Percentiles rank a stretch among this genome's conserved stretches.
phyloP scores from a whole-genome alignment of 2,329 filamentous ascomycete genomes.

The Geosmithia putterillii region DNA sequence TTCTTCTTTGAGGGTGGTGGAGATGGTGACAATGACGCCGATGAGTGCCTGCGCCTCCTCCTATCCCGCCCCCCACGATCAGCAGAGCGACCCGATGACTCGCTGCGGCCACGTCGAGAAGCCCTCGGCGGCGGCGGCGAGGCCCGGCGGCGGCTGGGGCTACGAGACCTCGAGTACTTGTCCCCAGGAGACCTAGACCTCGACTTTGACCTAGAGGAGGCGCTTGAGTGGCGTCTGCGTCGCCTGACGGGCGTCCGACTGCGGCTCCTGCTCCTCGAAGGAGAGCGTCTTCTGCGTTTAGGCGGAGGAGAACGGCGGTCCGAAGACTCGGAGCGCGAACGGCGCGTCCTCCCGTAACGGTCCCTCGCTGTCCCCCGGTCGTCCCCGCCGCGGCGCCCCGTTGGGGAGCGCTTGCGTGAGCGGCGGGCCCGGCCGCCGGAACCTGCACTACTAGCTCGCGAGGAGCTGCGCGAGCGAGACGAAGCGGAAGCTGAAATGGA shows the following conservation, averaged over 20 bases:
- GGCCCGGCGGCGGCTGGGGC: conserved; percentile 13
- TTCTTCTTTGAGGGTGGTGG: conserved; percentile 34
- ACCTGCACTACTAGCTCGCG: no score
- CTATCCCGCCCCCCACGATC: conserved; percentile 10
- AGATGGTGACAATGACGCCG: conserved; percentile 29
- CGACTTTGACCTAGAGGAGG: conserved; percentile 21
- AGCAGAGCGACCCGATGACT: conserved; percentile 5
- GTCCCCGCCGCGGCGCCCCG: conserved; percentile 10
- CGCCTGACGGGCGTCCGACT: conserved; percentile 33
- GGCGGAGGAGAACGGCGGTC: conserved; percentile 26
- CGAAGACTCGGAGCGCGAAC: conserved; percentile 23
- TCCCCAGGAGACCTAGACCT: conserved; percentile 5
- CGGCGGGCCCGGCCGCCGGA: no score
- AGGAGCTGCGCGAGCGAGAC: conserved; percentile 20
- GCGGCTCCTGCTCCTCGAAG: conserved; percentile 35
- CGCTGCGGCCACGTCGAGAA: conserved; percentile 5
- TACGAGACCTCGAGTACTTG: conserved; percentile 11
- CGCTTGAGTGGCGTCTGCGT: conserved; percentile 20
- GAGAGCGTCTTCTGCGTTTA: conserved; percentile 38
- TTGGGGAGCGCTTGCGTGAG: conserved; percentile 26
- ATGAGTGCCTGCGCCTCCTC: conserved; percentile 39
- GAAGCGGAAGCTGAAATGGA: conserved; percentile 21
- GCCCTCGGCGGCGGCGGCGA: conserved; percentile 16
- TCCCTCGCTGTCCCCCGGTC: conserved; percentile 8
- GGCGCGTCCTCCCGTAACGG: conserved; percentile 9